These are phyloP conservation scores for Forsythia suspensa DNA, from an alignment of 257 asterid species.

Conservation along the genomic window DNA sequence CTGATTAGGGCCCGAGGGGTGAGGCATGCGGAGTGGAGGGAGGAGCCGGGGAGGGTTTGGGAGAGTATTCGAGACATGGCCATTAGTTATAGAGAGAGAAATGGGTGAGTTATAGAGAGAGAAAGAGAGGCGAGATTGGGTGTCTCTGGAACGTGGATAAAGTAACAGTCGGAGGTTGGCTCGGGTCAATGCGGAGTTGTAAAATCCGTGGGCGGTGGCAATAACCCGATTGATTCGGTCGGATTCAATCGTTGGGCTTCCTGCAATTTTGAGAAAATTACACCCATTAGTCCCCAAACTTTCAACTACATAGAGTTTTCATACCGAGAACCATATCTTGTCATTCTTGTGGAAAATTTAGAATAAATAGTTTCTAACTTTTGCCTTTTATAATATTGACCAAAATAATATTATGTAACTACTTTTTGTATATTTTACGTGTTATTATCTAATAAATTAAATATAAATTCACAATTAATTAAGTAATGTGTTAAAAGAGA, in stretches of 20 bases:
- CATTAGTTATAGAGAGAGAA: constrained; percentile 14
- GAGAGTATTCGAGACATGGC: constrained; percentile 50
- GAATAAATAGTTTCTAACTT: too few relatives aligned
- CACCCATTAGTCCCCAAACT: neutral
- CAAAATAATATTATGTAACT: too few relatives aligned
- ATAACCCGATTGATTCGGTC: neutral
- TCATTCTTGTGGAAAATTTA: too few relatives aligned
- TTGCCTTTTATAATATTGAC: too few relatives aligned
- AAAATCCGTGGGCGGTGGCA: neutral
- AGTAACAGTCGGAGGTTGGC: neutral
- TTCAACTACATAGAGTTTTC: neutral
- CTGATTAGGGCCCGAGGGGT: constrained; percentile 28
- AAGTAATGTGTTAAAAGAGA: too few relatives aligned
- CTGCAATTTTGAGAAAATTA: neutral
- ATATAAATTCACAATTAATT: too few relatives aligned
- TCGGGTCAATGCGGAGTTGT: neutral
- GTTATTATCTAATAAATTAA: too few relatives aligned
- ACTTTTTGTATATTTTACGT: too few relatives aligned
- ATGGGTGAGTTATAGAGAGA: constrained; percentile 6
- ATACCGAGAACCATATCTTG: too few relatives aligned
- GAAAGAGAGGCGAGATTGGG: neutral
- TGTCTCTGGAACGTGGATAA: constrained; percentile 3
- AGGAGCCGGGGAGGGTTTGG: constrained; percentile 35
- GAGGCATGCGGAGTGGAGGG: constrained; percentile 25
- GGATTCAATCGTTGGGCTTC: neutral